phyloP scores from a whole-genome alignment of 495 filamentous ascomycete species.

The Xylona heveae region DNA sequence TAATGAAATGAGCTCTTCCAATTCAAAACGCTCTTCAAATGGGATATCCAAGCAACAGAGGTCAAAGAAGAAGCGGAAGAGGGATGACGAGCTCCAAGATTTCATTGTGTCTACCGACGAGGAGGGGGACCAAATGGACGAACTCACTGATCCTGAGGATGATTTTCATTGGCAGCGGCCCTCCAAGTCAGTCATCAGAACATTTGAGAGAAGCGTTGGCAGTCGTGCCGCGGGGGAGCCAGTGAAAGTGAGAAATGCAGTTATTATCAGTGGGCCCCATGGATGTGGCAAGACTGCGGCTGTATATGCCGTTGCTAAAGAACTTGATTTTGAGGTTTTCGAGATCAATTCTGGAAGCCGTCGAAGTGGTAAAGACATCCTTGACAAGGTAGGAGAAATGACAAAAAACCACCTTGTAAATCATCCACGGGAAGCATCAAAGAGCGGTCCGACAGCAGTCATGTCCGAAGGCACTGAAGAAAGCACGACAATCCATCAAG shows the following conservation, averaged over 20 bases:
- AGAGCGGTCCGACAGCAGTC: slow-evolving; percentile 7
- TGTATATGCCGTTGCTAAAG: slow-evolving; percentile 85
- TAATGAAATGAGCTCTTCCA: slow-evolving; percentile 12
- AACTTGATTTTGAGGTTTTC: slow-evolving; percentile 85
- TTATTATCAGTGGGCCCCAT: slow-evolving; percentile 71
- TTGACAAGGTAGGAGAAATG: slow-evolving; percentile 92
- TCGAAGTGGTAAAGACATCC: slow-evolving; percentile 70
- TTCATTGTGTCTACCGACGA: slow-evolving; percentile 79
- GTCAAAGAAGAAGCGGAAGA: slow-evolving; percentile 48
- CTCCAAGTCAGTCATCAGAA: slow-evolving; percentile 13
- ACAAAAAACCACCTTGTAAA: slow-evolving; percentile 81
- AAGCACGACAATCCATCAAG: slow-evolving; percentile 25
- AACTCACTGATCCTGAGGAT: slow-evolving; percentile 43
- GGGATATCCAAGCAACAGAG: slow-evolving; percentile 18
- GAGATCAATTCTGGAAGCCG: slow-evolving; percentile 76
- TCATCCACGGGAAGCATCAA: no score
- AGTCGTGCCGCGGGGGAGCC: slow-evolving; percentile 18
- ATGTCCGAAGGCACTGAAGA: slow-evolving; percentile 9
- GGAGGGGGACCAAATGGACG: slow-evolving; percentile 53
- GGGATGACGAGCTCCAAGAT: slow-evolving; percentile 46
- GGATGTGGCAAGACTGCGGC: slow-evolving; percentile 90
- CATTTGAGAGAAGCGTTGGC: slow-evolving; percentile 30
- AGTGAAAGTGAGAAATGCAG: slow-evolving; percentile 33
- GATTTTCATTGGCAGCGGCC: slow-evolving; percentile 22
- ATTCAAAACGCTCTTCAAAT: slow-evolving; percentile 22